These are phyloP conservation scores for Xylaria sp. DNA, from an alignment of 2,329 filamentous ascomycete genomes.

Conservation along the genomic window DNA sequence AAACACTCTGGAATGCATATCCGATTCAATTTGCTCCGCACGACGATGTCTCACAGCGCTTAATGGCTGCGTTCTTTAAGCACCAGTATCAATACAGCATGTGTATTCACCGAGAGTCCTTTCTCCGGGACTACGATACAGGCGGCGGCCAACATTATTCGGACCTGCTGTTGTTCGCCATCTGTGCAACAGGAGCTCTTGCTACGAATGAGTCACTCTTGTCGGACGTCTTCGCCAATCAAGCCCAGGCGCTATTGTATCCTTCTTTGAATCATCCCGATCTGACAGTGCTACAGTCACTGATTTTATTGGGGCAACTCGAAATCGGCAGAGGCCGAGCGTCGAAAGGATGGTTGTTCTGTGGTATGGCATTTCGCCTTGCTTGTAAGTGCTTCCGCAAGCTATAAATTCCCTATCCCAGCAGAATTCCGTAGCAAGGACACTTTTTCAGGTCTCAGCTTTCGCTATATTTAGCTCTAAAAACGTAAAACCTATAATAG, in stretches of 20 bases:
- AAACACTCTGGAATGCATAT: constrained; percentile 28
- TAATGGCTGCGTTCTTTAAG: constrained; percentile 61
- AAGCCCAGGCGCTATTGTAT: constrained; percentile 58
- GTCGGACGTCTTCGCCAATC: constrained; percentile 57
- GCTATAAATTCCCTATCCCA: background rate
- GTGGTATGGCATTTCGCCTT: constrained; percentile 62
- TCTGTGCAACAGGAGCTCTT: constrained; percentile 61
- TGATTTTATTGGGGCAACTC: constrained; percentile 58
- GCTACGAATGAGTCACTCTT: constrained; percentile 55
- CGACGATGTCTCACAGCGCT: constrained; percentile 55
- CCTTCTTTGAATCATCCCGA: constrained; percentile 58
- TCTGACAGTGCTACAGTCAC: constrained; percentile 58
- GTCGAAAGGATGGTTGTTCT: constrained; percentile 63
- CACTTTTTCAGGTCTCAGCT: too few relatives aligned
- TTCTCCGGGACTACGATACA: constrained; percentile 60
- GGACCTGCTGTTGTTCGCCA: constrained; percentile 59
- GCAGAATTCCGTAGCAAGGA: background rate
- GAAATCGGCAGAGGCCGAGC: constrained; percentile 59
- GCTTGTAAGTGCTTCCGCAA: constrained; percentile 46
- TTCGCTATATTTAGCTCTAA: background rate
- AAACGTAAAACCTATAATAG: background rate
- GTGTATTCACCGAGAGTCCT: constrained; percentile 62
- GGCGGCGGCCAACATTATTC: constrained; percentile 61
- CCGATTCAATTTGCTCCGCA: constrained; percentile 55
- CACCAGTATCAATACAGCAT: constrained; percentile 61